A percentile compares a stretch with the other conserved stretches of the same genome.
Conservation (phyloP, 768 basidiomycete genomes). For the Tulasnella sp. region DNA sequence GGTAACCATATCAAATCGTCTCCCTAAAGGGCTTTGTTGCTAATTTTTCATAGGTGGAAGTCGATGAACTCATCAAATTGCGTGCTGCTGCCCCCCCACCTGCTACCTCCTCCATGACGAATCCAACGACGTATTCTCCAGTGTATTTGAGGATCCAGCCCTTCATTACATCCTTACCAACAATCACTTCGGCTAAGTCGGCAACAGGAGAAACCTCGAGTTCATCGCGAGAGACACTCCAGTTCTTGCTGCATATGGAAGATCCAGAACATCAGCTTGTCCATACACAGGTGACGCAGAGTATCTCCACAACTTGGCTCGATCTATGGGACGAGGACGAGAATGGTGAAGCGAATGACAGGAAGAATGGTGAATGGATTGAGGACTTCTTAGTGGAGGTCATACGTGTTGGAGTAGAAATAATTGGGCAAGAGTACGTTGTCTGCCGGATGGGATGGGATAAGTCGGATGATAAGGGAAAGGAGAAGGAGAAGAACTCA, state of each 20-base stretch:
- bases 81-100: slow-evolving; percentile 20
- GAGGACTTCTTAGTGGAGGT: slow-evolving; percentile 88
- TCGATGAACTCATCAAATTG: slow-evolving; percentile 60
- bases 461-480: slow-evolving; percentile 17
- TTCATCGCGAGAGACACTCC: slow-evolving; percentile 29
- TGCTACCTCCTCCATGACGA: slow-evolving; percentile 25
- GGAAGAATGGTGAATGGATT: slow-evolving; percentile 54
- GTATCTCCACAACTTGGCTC: slow-evolving; percentile 74
- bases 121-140: slow-evolving; percentile 72
- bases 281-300: slow-evolving; percentile 70
- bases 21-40: neutral
- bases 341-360: slow-evolving; percentile 21
- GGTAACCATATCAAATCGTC: slow-evolving; percentile 32
- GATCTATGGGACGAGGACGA: slow-evolving; percentile 54
- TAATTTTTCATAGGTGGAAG: slow-evolving; percentile 45
- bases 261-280: slow-evolving; percentile 72
- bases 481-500: neutral
- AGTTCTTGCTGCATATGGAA: slow-evolving; percentile 54
- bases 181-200: slow-evolving; percentile 20
- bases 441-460: slow-evolving; percentile 77
- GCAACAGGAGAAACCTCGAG: slow-evolving; percentile 22
- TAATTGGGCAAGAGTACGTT: slow-evolving; percentile 85
- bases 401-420: slow-evolving; percentile 71
- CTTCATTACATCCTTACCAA: slow-evolving; percentile 37
- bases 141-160: slow-evolving; percentile 93